Percentiles rank a stretch among this genome's conserved stretches.
Evolutionary conservation across 2,329 filamentous ascomycete genomes (phyloP).

Genomic region (Phaeophleospora eucalypticola): DNA sequence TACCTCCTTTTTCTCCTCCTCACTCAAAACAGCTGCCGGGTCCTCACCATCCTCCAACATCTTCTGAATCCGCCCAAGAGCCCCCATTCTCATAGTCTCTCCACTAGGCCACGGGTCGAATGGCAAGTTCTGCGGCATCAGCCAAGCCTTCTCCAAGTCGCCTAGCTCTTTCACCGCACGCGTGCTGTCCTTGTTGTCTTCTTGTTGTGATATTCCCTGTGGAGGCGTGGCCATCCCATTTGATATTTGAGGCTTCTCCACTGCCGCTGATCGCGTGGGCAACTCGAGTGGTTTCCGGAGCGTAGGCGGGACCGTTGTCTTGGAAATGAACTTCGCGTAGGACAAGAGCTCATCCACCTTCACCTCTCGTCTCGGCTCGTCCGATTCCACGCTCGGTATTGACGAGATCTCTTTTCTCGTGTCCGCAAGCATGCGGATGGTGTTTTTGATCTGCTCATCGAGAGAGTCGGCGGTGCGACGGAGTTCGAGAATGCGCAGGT

Average conservation of each 20-base stretch:
- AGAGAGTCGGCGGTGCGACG: constrained; percentile 61
- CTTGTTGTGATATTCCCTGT: constrained; percentile 11
- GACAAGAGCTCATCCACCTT: constrained; percentile 69
- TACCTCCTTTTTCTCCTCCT: constrained; percentile 38
- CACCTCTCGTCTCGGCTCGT: constrained; percentile 46
- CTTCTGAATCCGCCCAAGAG: constrained; percentile 58
- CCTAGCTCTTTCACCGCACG: constrained; percentile 28
- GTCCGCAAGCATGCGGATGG: constrained; percentile 63
- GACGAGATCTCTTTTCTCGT: constrained; percentile 69
- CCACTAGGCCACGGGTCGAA: constrained; percentile 77
- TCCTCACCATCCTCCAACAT: constrained; percentile 61
- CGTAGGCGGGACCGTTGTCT: constrained; percentile 69
- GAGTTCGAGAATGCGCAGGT: constrained; percentile 64
- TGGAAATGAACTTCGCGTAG: constrained; percentile 75
- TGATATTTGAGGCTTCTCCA: constrained; percentile 20
- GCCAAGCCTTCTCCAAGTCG: constrained; percentile 35
- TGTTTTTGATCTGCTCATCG: constrained; percentile 69
- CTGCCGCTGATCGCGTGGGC: constrained; percentile 4
- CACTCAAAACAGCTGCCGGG: constrained; percentile 46
- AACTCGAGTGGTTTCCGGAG: constrained; percentile 29
- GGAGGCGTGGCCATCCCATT: constrained; percentile 33
- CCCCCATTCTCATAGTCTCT: constrained; percentile 64
- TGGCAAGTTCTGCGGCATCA: constrained; percentile 43
- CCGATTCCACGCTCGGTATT: constrained; percentile 52
- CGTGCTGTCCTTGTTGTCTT: constrained; percentile 11